A percentile compares a stretch with the other conserved stretches of the same genome.
Evolutionary conservation across 1,284 basidiomycete genomes (phyloP).

Genomic region (Rhodotorula mucilaginosa): DNA sequence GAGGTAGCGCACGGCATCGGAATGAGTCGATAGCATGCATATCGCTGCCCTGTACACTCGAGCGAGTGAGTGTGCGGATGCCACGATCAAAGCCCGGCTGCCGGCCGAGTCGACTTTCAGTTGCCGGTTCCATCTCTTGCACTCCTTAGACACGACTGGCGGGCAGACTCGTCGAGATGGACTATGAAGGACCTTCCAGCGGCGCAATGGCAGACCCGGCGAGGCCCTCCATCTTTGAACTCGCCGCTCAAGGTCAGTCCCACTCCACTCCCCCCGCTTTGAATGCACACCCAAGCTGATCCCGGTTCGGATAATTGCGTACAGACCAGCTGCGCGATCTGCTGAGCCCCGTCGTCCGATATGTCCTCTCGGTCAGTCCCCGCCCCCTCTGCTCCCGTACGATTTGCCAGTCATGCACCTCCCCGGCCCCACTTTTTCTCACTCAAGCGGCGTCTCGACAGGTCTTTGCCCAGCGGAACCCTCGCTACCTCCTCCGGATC

Average conservation of each 20-base stretch:
- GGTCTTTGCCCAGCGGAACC: slow-evolving; percentile 94
- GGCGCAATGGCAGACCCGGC: slow-evolving; percentile 17
- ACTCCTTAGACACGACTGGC: no score
- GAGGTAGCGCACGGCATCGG: no score
- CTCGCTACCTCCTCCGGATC: slow-evolving; percentile 83
- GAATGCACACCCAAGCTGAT: neutral
- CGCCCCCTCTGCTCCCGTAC: slow-evolving; percentile 4
- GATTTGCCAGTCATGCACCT: no score
- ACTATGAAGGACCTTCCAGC: neutral
- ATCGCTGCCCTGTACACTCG: no score
- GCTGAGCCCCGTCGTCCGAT: slow-evolving; percentile 91
- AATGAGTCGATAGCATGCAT: no score
- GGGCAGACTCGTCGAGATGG: neutral
- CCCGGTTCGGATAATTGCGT: no score
- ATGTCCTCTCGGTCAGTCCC: slow-evolving; percentile 74
- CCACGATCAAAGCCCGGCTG: no score
- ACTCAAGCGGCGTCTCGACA: slow-evolving; percentile 46
- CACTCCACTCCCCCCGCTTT: neutral
- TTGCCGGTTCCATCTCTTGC: no score
- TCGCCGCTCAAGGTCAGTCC: slow-evolving; percentile 68
- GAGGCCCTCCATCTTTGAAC: slow-evolving; percentile 84
- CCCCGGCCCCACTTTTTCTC: neutral
- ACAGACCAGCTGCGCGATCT: slow-evolving; percentile 85
- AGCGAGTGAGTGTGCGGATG: no score
- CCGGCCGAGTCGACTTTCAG: no score